Evolutionary conservation across 2,329 filamentous ascomycete species (phyloP), one percentile per base, ranked within the genome.

Genomic region (Chrysoporthe puriensis): DNA sequence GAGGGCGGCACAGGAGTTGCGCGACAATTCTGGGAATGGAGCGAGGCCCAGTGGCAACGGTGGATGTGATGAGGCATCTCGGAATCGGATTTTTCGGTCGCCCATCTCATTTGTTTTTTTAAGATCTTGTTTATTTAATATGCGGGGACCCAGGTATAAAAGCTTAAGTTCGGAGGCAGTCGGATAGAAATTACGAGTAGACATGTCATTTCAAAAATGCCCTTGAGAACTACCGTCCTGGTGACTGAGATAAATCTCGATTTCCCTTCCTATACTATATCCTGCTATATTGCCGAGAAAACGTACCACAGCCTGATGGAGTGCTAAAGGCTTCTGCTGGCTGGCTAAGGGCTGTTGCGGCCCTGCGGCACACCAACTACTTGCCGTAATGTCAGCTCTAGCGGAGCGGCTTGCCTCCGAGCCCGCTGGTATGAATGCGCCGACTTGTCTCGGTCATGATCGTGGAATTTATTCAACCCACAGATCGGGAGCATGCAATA

Each of bases 21-120:
- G 3, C 71, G 74, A 59, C 74, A 76, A 46, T 81, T 82, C 61
- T 83, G 79, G 79, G 72, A 77, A 5, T 83, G 80, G 81, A 77
- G 75, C 1, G 76, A 81, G 63, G 75, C 76, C 11, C 79, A 83
- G 46, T 71, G 80, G 36, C 73, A 76, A 16, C 64, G 71, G n/a
- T 74, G 61, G 9, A 11, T 61, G 26, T 48, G 59, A 44, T 2
- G 40, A 21, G 16, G 40, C 4, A 32, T 44, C n/a, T 32, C 6
- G 42, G n/a, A 40, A 4, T 40, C 9, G 16, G 34, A 54, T 21
- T 21, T n/a, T n/a, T 9, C 9, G 36, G 36, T 40, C 36, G 36
- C 36, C 2, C 5, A 40, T 40, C 36, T 40, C 36, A 40, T 40
- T 7, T 40, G 36, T 40, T 40, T 40, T 40, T 40, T 40, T 6